A percentile compares a stretch with the other conserved stretches of the same genome.
phyloP scores from a whole-genome alignment of 1,284 basidiomycete species.

The Boletus sp. region DNA sequence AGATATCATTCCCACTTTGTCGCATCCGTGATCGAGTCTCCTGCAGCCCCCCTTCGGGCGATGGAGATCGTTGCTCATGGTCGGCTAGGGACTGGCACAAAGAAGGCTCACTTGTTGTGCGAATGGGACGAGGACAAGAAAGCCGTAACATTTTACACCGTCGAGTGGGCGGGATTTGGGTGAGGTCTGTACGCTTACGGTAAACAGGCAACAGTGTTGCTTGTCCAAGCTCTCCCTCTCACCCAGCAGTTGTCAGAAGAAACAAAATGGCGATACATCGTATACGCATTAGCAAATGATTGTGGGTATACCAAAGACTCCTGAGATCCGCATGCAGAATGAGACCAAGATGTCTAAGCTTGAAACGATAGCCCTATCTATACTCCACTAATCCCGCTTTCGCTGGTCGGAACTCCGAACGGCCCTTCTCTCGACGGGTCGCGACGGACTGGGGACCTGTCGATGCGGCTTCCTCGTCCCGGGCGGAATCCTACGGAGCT shows the following conservation, averaged over 20 bases:
- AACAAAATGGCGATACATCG: slow-evolving; percentile 9
- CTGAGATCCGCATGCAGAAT: slow-evolving; percentile 13
- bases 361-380: slow-evolving; percentile 12
- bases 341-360: slow-evolving; percentile 4
- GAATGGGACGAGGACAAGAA: slow-evolving; percentile 75
- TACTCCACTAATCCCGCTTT: slow-evolving; percentile 36
- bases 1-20: slow-evolving; percentile 98
- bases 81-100: slow-evolving; percentile 93
- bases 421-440: slow-evolving; percentile 19
- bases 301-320: slow-evolving; percentile 17
- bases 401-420: slow-evolving; percentile 34
- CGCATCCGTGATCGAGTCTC: slow-evolving; percentile 72
- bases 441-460: slow-evolving; percentile 5
- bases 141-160: slow-evolving; percentile 71
- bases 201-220: background rate
- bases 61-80: slow-evolving; percentile 96
- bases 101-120: slow-evolving; percentile 92
- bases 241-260: background rate
- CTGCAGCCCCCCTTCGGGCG: slow-evolving; percentile 60
- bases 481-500: slow-evolving; percentile 18
- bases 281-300: slow-evolving; percentile 11
- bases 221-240: background rate
- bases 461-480: slow-evolving; percentile 11
- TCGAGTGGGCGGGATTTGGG: slow-evolving; percentile 93
- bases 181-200: slow-evolving; percentile 33